Evolutionary conservation across 257 asterid genomes (phyloP).

Genomic region (Catharanthus roseus): DNA sequence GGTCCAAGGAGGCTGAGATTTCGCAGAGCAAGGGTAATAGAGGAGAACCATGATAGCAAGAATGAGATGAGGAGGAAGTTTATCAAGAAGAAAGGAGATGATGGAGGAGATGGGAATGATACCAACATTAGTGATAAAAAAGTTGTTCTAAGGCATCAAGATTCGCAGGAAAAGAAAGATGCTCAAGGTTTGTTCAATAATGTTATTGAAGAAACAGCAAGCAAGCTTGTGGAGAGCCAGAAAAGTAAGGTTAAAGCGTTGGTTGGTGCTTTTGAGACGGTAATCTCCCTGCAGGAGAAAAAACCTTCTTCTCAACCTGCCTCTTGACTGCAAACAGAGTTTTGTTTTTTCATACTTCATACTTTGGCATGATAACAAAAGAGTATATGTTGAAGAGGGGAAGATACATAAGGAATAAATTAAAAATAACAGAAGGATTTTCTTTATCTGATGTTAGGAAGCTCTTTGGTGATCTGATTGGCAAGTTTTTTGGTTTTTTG

Average conservation of each 20-base stretch:
- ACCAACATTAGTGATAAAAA: constrained; percentile 26
- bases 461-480: constrained; percentile 7
- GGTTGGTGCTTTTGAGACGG: constrained; percentile 92
- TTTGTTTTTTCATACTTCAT: constrained; percentile 7
- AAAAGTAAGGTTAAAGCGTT: constrained; percentile 89
- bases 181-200: constrained; percentile 65
- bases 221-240: constrained; percentile 73
- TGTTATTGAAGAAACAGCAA: constrained; percentile 82
- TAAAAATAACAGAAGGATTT: constrained; percentile 6
- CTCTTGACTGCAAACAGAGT: constrained; percentile 20
- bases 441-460: constrained; percentile 9
- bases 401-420: neutral
- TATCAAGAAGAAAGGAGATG: constrained; percentile 34
- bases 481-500: too few relatives aligned
- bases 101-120: constrained; percentile 18
- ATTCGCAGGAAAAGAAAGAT: constrained; percentile 59
- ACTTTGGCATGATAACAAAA: constrained; percentile 5
- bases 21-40: constrained; percentile 38
- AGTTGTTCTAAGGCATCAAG: constrained; percentile 65
- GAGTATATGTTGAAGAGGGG: constrained; percentile 2
- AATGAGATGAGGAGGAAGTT: constrained; percentile 35
- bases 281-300: constrained; percentile 69
- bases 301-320: constrained; percentile 43
- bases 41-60: constrained; percentile 33
- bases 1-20: constrained; percentile 57